Conservation (phyloP, 192 early-diverging fungal genomes). For the Glomus cerebriforme region DNA sequence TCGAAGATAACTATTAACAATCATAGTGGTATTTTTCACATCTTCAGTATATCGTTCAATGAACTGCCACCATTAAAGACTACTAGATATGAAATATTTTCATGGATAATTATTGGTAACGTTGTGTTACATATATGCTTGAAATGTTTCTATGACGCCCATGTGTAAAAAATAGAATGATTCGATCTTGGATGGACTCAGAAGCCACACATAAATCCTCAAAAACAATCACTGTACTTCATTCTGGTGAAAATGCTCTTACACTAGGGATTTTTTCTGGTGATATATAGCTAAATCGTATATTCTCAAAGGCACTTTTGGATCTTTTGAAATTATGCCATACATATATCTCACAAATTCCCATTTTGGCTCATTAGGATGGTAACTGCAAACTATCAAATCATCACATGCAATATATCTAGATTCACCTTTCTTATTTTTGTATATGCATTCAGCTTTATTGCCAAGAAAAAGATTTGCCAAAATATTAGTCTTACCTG, state of each 20-base stretch:
- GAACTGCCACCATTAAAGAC: no score
- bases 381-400: constrained; percentile 20
- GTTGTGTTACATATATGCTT: background rate
- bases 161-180: background rate
- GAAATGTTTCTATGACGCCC: background rate
- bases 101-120: no score
- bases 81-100: background rate
- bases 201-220: background rate
- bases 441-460: no score
- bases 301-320: background rate
- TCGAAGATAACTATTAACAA: constrained; percentile 1
- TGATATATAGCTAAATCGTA: background rate
- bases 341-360: constrained; percentile 22
- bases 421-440: constrained; percentile 15
- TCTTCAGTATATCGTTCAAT: constrained; percentile 10
- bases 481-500: constrained; percentile 9
- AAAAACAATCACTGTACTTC: background rate
- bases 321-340: constrained; percentile 13
- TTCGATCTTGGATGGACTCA: background rate
- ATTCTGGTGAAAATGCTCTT: background rate
- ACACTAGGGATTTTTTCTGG: background rate
- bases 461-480: constrained; percentile 5
- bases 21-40: background rate
- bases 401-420: constrained; percentile 21
- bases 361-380: constrained; percentile 17